These are phyloP conservation scores for Lyophyllum semitale DNA, from an alignment of 768 basidiomycete genomes.

Conservation along the genomic window DNA sequence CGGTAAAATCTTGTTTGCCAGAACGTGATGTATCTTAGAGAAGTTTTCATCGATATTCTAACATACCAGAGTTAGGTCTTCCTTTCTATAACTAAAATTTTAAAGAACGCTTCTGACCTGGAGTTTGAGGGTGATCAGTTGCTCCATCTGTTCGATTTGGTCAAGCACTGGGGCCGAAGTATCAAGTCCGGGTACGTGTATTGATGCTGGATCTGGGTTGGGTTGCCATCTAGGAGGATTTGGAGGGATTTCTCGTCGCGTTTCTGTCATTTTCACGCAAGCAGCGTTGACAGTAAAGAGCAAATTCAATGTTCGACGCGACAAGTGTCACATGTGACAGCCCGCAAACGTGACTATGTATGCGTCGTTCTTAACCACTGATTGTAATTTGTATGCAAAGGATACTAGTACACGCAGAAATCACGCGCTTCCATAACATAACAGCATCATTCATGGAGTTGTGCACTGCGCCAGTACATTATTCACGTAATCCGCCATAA, in stretches of 20 bases:
- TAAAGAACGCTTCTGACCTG: constrained; percentile 53
- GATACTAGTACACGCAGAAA: background rate
- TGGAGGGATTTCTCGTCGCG: constrained; percentile 45
- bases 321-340: constrained; percentile 12
- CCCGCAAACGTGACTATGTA: constrained; percentile 1
- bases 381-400: too few relatives aligned
- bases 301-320: background rate
- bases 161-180: constrained; percentile 66
- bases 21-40: constrained; percentile 81
- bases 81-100: too few relatives aligned
- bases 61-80: background rate
- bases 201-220: constrained; percentile 59
- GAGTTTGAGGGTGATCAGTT: constrained; percentile 88
- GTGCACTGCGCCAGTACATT: constrained; percentile 16
- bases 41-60: constrained; percentile 95
- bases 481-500: constrained; percentile 20
- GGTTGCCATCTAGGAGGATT: constrained; percentile 72
- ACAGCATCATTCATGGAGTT: background rate
- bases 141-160: constrained; percentile 95
- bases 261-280: constrained; percentile 35
- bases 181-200: constrained; percentile 74
- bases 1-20: constrained; percentile 81
- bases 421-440: background rate
- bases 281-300: constrained; percentile 7
- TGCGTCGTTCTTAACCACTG: too few relatives aligned